Conservation (phyloP, 768 basidiomycete genomes). For the Termitomyces sp. region DNA sequence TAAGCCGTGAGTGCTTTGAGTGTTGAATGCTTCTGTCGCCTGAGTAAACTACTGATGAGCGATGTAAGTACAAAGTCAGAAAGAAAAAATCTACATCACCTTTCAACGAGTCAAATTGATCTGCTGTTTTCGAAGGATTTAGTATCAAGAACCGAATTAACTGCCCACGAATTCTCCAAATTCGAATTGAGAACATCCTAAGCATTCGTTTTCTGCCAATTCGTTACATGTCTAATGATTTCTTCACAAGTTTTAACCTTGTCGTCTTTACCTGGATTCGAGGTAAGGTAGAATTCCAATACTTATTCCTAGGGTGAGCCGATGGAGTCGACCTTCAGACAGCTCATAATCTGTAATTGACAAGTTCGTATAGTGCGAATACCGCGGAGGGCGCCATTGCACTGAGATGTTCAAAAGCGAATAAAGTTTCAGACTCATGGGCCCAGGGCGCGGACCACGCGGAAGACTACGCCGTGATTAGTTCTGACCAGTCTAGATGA, state of each 20-base stretch:
- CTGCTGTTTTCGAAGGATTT: not conserved
- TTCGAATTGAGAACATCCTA: not conserved
- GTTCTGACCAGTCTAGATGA: not conserved
- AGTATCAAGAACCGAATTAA: not conserved
- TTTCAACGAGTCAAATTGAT: not conserved
- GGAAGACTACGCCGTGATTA: not conserved
- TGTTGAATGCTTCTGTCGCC: too few relatives aligned
- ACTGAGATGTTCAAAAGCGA: not conserved
- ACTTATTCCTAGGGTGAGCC: not conserved
- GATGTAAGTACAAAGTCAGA: not conserved
- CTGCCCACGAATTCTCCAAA: not conserved
- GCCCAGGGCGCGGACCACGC: too few relatives aligned
- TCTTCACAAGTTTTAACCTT: not conserved
- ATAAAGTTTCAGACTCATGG: not conserved
- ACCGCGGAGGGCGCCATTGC: not conserved
- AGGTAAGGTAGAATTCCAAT: not conserved
- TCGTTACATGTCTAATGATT: not conserved
- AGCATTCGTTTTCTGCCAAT: not conserved
- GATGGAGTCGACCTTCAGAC: not conserved
- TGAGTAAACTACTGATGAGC: too few relatives aligned
- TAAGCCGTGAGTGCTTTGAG: not conserved
- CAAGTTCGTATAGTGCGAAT: not conserved
- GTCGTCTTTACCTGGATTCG: not conserved
- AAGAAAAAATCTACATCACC: not conserved
- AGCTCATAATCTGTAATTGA: not conserved